A percentile compares a stretch with the other conserved stretches of the same genome.
These are phyloP conservation scores for Metschnikowia lochheadii DNA, from an alignment of 805 yeast species.

Conservation along the genomic window DNA sequence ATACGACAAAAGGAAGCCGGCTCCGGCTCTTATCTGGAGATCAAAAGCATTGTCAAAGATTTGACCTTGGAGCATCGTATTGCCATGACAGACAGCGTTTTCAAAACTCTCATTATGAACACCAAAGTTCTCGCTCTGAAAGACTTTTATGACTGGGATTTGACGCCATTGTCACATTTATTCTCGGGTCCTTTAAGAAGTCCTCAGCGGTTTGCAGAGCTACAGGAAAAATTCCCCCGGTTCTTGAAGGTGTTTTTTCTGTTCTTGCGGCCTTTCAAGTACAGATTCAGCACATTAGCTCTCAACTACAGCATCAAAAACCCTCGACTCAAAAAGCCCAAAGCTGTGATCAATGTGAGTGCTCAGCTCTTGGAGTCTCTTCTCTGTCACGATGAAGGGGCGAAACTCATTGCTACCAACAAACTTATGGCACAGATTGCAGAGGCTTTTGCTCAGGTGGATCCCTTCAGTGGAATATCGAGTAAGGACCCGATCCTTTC, in stretches of 20 bases:
- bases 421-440: conserved; percentile 85
- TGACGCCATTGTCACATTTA: conserved; percentile 69
- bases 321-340: conserved; percentile 40
- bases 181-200: conserved; percentile 79
- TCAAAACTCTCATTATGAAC: conserved; percentile 60
- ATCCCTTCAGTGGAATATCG: conserved; percentile 70
- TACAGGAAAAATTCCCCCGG: conserved; percentile 68
- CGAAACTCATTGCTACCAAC: conserved; percentile 59
- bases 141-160: conserved; percentile 81
- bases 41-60: conserved; percentile 21
- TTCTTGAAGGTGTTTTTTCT: conserved; percentile 80
- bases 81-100: conserved; percentile 56
- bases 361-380: conserved; percentile 67
- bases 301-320: conserved; percentile 7
- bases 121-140: conserved; percentile 76
- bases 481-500: conserved; percentile 75
- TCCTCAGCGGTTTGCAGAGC: conserved; percentile 71
- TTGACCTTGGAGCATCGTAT: conserved; percentile 21
- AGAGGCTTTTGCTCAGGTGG: conserved; percentile 82
- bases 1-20: conserved; percentile 1
- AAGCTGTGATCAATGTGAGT: conserved; percentile 66
- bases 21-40: conserved; percentile 5
- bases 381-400: conserved; percentile 61
- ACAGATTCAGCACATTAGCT: conserved; percentile 52
- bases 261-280: conserved; percentile 88